phyloP scores from a whole-genome alignment of 495 filamentous ascomycete species.

The Annulohypoxylon moriforme region DNA sequence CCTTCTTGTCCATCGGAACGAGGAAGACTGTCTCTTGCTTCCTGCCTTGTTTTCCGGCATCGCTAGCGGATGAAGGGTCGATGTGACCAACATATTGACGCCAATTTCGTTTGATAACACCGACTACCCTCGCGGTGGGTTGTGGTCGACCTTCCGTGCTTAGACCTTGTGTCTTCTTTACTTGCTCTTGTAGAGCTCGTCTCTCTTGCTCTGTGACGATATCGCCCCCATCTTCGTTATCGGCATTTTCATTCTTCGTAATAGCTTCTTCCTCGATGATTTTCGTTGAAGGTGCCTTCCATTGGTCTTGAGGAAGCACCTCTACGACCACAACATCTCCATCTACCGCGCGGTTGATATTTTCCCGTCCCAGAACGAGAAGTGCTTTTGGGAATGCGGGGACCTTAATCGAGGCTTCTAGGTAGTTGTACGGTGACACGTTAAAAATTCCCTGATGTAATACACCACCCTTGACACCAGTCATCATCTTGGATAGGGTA shows the following conservation, averaged over 20 bases:
- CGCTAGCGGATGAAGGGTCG: slow-evolving; percentile 83
- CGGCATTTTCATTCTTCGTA: slow-evolving; percentile 90
- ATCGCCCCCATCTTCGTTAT: slow-evolving; percentile 73
- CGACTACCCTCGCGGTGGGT: slow-evolving; percentile 92
- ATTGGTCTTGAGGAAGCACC: slow-evolving; percentile 90
- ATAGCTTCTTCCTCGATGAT: slow-evolving; percentile 94
- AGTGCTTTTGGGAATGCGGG: slow-evolving; percentile 89
- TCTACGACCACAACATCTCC: slow-evolving; percentile 94
- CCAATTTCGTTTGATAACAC: slow-evolving; percentile 95
- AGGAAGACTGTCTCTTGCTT: slow-evolving; percentile 93
- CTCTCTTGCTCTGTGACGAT: slow-evolving; percentile 87
- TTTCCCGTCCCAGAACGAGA: slow-evolving; percentile 90
- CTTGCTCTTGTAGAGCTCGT: slow-evolving; percentile 87
- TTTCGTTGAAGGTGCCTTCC: slow-evolving; percentile 94
- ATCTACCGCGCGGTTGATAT: slow-evolving; percentile 92
- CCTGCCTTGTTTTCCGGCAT: slow-evolving; percentile 74
- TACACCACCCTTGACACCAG: slow-evolving; percentile 83
- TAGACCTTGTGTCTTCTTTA: slow-evolving; percentile 84
- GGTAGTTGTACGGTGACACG: slow-evolving; percentile 96
- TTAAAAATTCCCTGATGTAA: slow-evolving; percentile 96
- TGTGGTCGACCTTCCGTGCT: slow-evolving; percentile 81
- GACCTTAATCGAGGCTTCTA: slow-evolving; percentile 91
- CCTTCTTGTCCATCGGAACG: slow-evolving; percentile 95
- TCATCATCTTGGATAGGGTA: slow-evolving; percentile 93
- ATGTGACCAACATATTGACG: slow-evolving; percentile 96